Evolutionary conservation across 768 basidiomycete genomes (phyloP), one percentile per base, ranked within the genome.

Genomic region (Melanogaster broomeanus): DNA sequence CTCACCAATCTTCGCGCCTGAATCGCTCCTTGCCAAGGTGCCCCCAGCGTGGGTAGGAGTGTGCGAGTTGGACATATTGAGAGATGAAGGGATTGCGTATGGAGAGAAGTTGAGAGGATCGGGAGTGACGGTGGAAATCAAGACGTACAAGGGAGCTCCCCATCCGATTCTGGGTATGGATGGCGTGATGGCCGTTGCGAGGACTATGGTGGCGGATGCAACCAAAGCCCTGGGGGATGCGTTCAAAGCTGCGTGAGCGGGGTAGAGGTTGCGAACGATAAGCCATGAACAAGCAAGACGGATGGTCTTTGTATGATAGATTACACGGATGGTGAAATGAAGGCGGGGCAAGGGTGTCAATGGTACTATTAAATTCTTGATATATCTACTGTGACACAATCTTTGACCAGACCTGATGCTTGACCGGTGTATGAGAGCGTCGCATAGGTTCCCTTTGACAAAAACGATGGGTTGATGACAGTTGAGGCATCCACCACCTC

Each of bases 401-500:
- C 69, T 39, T 53, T 59, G 9, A 61, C 56, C 16, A 60, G 47
- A 42, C 64, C 68, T 2, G 61, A 56, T 31, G 58, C 65, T 38
- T 56, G 55, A 25, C 69, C 67, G 28, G 47, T 45, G 40, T 70
- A 69, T n/a, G 67, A 56, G 12, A 88, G 57, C 35, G 69, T 72
- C 2, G 76, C 81, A 43, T 82, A 88, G 22, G 72, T 75, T 21
- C 78, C 76, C 63, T 87, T 89, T 16, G 74, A 74, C 50, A 94
- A 70, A 60, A 81, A 85, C 0, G 90, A 90, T 1, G 97, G 94
- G 64, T 99, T 99, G 57, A 98, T 69, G n/a, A 87, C 80, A 4
- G 79, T 74, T 2, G 89, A 90, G 10, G 79, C 77, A 62, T 93
- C 86, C 30, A 97, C 84, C 45, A 80, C 75, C 95, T 97, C 55